These are phyloP conservation scores for Eutrema yunnanense DNA, from an alignment of 345 rosid species.

Conservation along the genomic window DNA sequence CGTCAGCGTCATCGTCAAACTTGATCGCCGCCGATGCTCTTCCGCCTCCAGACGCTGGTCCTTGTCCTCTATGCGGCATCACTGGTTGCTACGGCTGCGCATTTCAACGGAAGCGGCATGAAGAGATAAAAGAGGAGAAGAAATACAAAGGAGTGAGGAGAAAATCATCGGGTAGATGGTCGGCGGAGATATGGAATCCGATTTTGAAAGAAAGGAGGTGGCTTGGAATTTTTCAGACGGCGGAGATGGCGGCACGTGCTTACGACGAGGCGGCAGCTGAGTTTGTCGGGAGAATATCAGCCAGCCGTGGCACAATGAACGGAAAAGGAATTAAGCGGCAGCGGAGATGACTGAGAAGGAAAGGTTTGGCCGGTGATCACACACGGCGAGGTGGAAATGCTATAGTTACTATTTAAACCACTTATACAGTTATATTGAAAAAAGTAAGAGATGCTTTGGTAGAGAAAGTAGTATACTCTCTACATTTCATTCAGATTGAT, in stretches of 20 bases:
- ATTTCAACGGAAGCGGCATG: background rate
- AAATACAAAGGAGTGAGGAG: constrained; percentile 6
- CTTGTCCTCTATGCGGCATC: background rate
- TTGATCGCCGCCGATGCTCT: background rate
- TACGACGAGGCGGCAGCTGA: background rate
- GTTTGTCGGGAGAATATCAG: background rate
- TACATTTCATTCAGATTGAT: no score
- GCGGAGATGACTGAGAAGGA: background rate
- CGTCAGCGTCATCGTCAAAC: background rate
- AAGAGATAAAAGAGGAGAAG: background rate
- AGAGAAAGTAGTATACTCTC: background rate
- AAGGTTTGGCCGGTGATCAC: background rate
- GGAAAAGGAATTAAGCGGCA: background rate
- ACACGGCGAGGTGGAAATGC: background rate
- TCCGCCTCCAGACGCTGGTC: background rate
- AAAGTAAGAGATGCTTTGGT: no score
- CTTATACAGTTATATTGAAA: no score
- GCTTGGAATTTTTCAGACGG: constrained; percentile 5
- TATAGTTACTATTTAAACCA: no score
- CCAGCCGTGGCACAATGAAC: background rate
- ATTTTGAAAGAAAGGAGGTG: background rate
- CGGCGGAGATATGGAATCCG: constrained; percentile 24
- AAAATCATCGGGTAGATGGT: constrained; percentile 15
- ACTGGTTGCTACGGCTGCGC: background rate
- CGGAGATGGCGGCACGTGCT: background rate